Base-by-base conservation (phyloP, 2,329 filamentous ascomycete species). In the Nothophaeocryptopus gaeumannii region DNA sequence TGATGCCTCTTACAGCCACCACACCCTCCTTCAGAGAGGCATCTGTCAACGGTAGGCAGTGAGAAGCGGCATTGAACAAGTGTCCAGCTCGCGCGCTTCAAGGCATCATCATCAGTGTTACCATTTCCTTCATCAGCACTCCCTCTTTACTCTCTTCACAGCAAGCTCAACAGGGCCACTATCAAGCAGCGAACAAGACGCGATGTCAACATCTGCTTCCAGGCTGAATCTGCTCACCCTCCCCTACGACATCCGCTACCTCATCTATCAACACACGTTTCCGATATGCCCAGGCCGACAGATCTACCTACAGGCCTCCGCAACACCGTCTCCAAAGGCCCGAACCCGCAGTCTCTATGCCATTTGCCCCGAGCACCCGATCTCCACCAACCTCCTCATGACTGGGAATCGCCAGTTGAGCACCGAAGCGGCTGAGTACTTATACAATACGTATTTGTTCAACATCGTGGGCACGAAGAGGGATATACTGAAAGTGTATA, bases 361-460 rank as follows among this genome's bases (percentile, higher is more conserved):
- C 43, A 55, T 8, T 20, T 41, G 15, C 11, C 20, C 2, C 2
- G 30, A 29, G 8, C 20, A 26, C 7, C 12, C 5, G 9, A 45
- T 65, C 0, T 45, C 58, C 3, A 55, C 50, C 30, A 16, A 34
- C 8, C 15, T 66, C 3, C 41, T 64, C 5, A 47, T 39, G 3
- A 47, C 55, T 8, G 59, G 54, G n/a, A 7, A 26, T 26, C 58
- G 50, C 13, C 38, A 51, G 13, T 44, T 67, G 2, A 40, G 60
- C 46, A 13, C 8, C 9, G 64, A 67, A 49, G 58, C 53, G 10
- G 51, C 50, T 40, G 58, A 46, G 11, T 63, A 60, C 14, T 55
- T 67, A 30, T 66, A 64, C 58, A 65, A 59, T 45, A 58, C 49
- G 37, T 66, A 66, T 40, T 54, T 66, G 8, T 66, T 63, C 58